These are phyloP conservation scores for Lipomyces chichibuensis DNA, from an alignment of 805 yeast genomes.

Conservation along the genomic window DNA sequence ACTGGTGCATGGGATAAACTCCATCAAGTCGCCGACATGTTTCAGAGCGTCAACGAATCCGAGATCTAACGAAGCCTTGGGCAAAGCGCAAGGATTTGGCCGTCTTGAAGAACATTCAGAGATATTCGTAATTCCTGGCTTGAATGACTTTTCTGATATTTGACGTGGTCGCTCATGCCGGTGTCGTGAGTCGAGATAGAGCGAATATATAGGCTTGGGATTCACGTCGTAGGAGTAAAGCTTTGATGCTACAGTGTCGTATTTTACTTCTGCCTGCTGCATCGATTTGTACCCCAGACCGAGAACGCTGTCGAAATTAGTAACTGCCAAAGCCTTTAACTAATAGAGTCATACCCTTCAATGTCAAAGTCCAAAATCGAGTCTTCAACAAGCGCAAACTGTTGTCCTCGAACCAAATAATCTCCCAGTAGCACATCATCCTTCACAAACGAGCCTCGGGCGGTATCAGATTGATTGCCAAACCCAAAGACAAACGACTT, in stretches of 20 bases:
- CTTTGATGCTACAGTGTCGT: slow-evolving; percentile 22
- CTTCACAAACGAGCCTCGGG: slow-evolving; percentile 24
- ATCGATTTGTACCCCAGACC: slow-evolving; percentile 26
- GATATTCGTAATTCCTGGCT: background rate
- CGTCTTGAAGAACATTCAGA: background rate
- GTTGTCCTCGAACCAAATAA: slow-evolving; percentile 3
- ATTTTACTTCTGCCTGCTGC: slow-evolving; percentile 28
- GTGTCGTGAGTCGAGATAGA: slow-evolving; percentile 26
- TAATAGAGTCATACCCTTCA: slow-evolving; percentile 10
- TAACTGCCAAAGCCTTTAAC: background rate
- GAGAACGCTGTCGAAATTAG: slow-evolving; percentile 16
- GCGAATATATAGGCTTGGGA: slow-evolving; percentile 11
- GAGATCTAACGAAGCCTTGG: slow-evolving; percentile 26
- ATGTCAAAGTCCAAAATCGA: slow-evolving; percentile 31
- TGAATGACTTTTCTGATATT: background rate
- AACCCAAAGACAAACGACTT: slow-evolving; percentile 23
- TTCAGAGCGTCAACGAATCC: slow-evolving; percentile 23
- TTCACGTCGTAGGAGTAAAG: slow-evolving; percentile 2
- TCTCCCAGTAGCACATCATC: slow-evolving; percentile 24
- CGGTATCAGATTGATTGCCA: slow-evolving; percentile 26
- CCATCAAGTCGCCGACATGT: slow-evolving; percentile 20
- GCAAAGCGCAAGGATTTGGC: background rate
- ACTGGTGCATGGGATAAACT: slow-evolving; percentile 21
- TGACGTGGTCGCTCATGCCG: background rate
- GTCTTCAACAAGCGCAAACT: slow-evolving; percentile 27